Base-by-base conservation (phyloP, 2,329 filamentous ascomycete genomes). In the Fusarium anthophilum region DNA sequence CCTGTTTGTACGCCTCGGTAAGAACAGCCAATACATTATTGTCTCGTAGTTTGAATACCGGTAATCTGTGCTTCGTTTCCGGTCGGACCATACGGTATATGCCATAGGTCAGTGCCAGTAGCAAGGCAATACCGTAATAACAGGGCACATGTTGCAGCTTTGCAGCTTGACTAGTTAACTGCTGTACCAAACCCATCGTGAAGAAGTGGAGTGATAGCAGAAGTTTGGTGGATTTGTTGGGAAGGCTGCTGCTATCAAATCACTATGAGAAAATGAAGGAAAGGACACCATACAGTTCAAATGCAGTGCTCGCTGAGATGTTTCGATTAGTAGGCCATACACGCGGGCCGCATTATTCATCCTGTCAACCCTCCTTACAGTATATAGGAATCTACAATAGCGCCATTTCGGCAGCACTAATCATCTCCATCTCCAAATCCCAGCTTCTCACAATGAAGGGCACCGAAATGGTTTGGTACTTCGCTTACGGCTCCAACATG, bases 191-290 rank as follows among this genome's bases (percentile, higher is more conserved):
- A 3, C 26, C 26, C 45, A 48, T 48, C 9, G 12, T 15, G 26
- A 48, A n/a, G 18, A 48, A 14, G 10, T 48, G 45, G 17, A 7
- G 20, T 35, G 13, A 32, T 32, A 32, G 13, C 22, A 2, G 11
- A 30, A 3, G 12, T 7, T 15, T 5, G 20, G 11, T 35, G 32
- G 14, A 1, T 35, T 0, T 35, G 32, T 3, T 35, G 32, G 32
- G 32, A 35, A 35, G 32, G 32, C 13, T 48, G 9, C 45, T 28
- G 13, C 26, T n/a, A 30, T 48, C 45, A 1, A 48, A 28, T 48
- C 4, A 11, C 22, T n/a, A 8, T 15, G 26, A 30, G 26, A 13
- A 30, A 30, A 4, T 15, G 26, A 30, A 22, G 20, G 3, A 6
- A 48, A 22, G 28, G 6, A 30, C 20, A 30, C 8, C 45, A 11